Conservation (phyloP, 192 early-diverging fungal genomes). For the Phlyctochytrium bullatum region DNA sequence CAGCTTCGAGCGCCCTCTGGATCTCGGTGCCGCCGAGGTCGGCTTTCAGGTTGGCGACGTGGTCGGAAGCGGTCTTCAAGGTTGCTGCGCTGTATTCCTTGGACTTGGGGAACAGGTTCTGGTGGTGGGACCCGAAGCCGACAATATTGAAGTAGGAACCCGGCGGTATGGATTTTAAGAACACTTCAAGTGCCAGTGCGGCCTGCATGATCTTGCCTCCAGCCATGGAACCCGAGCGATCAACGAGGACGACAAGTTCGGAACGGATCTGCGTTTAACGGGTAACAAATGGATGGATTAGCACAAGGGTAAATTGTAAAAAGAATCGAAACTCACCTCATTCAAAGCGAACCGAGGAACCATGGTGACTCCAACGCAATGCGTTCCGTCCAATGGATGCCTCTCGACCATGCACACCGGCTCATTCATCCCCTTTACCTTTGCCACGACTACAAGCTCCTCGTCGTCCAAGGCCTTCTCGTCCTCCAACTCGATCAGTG, state of each 20-base stretch:
- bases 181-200: constrained; percentile 37
- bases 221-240: constrained; percentile 54
- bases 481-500: neutral
- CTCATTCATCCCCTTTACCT: constrained; percentile 33
- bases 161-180: constrained; percentile 48
- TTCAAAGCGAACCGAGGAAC: constrained; percentile 35
- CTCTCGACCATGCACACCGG: constrained; percentile 36
- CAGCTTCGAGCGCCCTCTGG: constrained; percentile 27
- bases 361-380: constrained; percentile 40
- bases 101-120: constrained; percentile 38
- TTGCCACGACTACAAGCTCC: constrained; percentile 35
- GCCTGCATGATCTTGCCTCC: constrained; percentile 39
- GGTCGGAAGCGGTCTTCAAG: constrained; percentile 29
- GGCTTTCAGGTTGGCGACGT: constrained; percentile 34
- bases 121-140: constrained; percentile 37
- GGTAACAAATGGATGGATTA: neutral
- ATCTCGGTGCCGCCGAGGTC: constrained; percentile 53
- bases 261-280: neutral
- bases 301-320: neutral
- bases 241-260: constrained; percentile 44
- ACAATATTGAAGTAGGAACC: constrained; percentile 50
- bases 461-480: constrained; percentile 28
- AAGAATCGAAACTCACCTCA: neutral
- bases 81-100: constrained; percentile 31
- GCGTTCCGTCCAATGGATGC: constrained; percentile 23